These are phyloP conservation scores for Sistotremastrum niveocremeum DNA, from an alignment of 768 basidiomycete genomes.

Conservation along the genomic window DNA sequence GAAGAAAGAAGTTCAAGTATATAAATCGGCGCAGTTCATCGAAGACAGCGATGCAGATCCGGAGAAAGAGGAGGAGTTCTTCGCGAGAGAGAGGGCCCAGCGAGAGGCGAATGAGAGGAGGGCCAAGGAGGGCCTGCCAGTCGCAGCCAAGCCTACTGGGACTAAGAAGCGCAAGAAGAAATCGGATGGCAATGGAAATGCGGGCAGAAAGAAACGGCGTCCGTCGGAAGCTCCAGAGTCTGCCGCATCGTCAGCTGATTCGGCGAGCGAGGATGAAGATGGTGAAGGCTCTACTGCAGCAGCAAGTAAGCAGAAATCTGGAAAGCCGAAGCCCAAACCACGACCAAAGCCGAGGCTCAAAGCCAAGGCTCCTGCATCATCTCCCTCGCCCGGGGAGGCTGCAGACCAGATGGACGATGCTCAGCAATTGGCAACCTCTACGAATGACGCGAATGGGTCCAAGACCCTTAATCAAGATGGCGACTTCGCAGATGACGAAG, in stretches of 20 bases:
- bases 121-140: slow-evolving; percentile 28
- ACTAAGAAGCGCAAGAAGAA: slow-evolving; percentile 45
- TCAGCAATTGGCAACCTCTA: neutral
- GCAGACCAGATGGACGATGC: too few relatives aligned
- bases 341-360: slow-evolving; percentile 1
- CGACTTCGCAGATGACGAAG: neutral
- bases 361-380: neutral
- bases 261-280: neutral
- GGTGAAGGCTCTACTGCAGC: neutral
- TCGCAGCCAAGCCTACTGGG: slow-evolving; percentile 34
- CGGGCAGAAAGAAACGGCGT: slow-evolving; percentile 27
- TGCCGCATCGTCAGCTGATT: neutral
- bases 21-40: slow-evolving; percentile 86
- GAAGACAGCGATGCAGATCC: slow-evolving; percentile 82
- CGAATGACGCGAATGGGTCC: neutral
- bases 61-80: slow-evolving; percentile 71
- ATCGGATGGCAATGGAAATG: slow-evolving; percentile 33
- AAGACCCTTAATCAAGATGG: neutral
- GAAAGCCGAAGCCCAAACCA: neutral
- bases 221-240: slow-evolving; percentile 11
- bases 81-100: slow-evolving; percentile 54
- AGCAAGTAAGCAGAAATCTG: neutral
- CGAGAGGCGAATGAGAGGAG: slow-evolving; percentile 35
- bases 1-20: slow-evolving; percentile 55
- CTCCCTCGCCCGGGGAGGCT: too few relatives aligned